Conservation (phyloP, 192 early-diverging fungal species). For the Gigaspora rosea region DNA sequence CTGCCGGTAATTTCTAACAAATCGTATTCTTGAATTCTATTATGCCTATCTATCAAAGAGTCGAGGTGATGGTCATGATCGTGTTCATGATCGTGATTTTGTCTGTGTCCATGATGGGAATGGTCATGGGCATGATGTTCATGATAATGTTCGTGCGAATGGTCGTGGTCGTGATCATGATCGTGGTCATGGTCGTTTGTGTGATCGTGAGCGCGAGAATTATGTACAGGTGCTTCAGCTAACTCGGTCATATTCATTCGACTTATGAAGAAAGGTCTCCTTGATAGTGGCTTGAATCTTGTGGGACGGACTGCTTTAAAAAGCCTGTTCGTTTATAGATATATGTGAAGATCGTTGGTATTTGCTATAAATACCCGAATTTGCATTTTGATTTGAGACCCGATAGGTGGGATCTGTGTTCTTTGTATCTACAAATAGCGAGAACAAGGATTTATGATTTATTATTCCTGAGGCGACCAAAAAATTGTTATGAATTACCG, state of each 20-base stretch:
- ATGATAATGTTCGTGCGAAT: slow-evolving; percentile 14
- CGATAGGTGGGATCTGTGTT: too few relatives aligned
- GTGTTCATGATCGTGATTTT: slow-evolving; percentile 2
- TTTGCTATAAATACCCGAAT: too few relatives aligned
- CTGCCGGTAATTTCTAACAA: slow-evolving; percentile 13
- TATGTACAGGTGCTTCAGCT: not conserved
- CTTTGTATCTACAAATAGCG: too few relatives aligned
- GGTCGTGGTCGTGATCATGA: slow-evolving; percentile 9
- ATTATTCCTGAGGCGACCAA: too few relatives aligned
- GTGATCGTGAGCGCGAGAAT: slow-evolving; percentile 18
- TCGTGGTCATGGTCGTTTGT: slow-evolving; percentile 21
- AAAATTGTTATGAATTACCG: too few relatives aligned
- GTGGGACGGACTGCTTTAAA: too few relatives aligned
- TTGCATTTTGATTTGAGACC: too few relatives aligned
- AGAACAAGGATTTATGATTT: too few relatives aligned
- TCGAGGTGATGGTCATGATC: not conserved
- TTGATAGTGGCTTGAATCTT: too few relatives aligned
- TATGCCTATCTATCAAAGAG: not conserved
- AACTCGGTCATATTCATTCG: not conserved
- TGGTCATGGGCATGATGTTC: slow-evolving; percentile 15
- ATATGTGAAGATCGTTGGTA: too few relatives aligned
- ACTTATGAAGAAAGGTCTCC: too few relatives aligned
- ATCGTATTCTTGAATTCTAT: slow-evolving; percentile 22
- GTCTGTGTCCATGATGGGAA: not conserved
- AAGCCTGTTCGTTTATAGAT: too few relatives aligned